These are phyloP conservation scores for Neocatenulostroma microsporum DNA, from an alignment of 2,329 filamentous ascomycete species.

Conservation along the genomic window DNA sequence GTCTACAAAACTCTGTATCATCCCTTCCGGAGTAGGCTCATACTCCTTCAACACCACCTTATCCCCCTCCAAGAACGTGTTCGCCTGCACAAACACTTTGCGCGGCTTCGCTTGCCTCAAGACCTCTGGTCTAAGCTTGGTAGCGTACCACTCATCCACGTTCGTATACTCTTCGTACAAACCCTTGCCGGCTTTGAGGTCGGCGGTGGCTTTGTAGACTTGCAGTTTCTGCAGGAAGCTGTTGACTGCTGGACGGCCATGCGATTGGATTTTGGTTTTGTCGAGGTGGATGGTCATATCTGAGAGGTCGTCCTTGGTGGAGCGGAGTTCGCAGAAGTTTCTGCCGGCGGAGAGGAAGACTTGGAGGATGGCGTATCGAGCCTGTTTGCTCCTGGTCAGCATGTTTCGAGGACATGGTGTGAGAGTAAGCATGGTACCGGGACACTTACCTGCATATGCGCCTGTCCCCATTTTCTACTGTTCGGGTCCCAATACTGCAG, in stretches of 20 bases:
- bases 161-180: conserved; percentile 79
- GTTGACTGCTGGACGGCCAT: conserved; percentile 75
- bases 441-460: conserved; percentile 6
- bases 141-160: conserved; percentile 80
- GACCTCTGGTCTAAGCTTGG: conserved; percentile 67
- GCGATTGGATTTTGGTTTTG: conserved; percentile 74
- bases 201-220: conserved; percentile 84
- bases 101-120: conserved; percentile 71
- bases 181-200: conserved; percentile 66
- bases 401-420: conserved; percentile 54
- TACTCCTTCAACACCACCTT: conserved; percentile 77
- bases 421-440: conserved; percentile 32
- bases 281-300: conserved; percentile 78
- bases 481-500: conserved; percentile 95
- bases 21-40: conserved; percentile 67
- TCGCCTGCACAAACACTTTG: conserved; percentile 91
- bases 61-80: conserved; percentile 62
- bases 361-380: conserved; percentile 77
- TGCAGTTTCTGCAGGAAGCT: conserved; percentile 85
- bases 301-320: conserved; percentile 59
- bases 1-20: conserved; percentile 64
- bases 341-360: conserved; percentile 81
- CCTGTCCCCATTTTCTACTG: conserved; percentile 83
- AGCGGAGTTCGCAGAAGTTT: conserved; percentile 75
- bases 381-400: too few relatives aligned